These are phyloP conservation scores for Alternaria triticina DNA, from an alignment of 2,329 filamentous ascomycete species.

Conservation along the genomic window DNA sequence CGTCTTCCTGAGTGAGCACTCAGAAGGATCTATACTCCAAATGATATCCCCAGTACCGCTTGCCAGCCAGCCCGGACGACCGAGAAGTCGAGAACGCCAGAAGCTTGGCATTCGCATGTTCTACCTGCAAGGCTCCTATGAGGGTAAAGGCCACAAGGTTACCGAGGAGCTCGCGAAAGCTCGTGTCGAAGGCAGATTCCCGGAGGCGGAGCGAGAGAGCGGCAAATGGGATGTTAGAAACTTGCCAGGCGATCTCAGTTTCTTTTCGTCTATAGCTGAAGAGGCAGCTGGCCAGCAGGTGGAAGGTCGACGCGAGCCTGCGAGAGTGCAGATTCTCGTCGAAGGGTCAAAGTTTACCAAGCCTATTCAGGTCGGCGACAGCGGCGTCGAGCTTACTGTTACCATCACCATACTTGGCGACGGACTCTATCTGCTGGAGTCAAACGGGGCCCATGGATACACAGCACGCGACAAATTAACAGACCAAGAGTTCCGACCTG, in stretches of 20 bases:
- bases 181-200: slow-evolving; percentile 81
- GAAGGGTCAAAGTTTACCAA: slow-evolving; percentile 72
- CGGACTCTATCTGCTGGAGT: slow-evolving; percentile 62
- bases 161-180: slow-evolving; percentile 88
- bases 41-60: slow-evolving; percentile 63
- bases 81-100: slow-evolving; percentile 41
- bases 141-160: slow-evolving; percentile 76
- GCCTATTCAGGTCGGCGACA: slow-evolving; percentile 49
- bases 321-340: slow-evolving; percentile 74
- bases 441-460: slow-evolving; percentile 71
- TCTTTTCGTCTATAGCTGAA: slow-evolving; percentile 73
- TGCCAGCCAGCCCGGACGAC: slow-evolving; percentile 34
- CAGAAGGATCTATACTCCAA: slow-evolving; percentile 69
- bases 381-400: slow-evolving; percentile 73
- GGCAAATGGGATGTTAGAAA: slow-evolving; percentile 81
- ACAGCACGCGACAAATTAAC: slow-evolving; percentile 77
- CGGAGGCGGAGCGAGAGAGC: slow-evolving; percentile 82
- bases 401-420: slow-evolving; percentile 65
- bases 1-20: slow-evolving; percentile 72
- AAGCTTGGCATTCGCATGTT: slow-evolving; percentile 57
- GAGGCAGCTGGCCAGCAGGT: slow-evolving; percentile 68
- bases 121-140: slow-evolving; percentile 74
- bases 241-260: slow-evolving; percentile 60
- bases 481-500: slow-evolving; percentile 74
- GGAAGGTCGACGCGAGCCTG: slow-evolving; percentile 70